phyloP scores from a whole-genome alignment of 768 basidiomycete species.

The Tylopilus rubrobrunneus region DNA sequence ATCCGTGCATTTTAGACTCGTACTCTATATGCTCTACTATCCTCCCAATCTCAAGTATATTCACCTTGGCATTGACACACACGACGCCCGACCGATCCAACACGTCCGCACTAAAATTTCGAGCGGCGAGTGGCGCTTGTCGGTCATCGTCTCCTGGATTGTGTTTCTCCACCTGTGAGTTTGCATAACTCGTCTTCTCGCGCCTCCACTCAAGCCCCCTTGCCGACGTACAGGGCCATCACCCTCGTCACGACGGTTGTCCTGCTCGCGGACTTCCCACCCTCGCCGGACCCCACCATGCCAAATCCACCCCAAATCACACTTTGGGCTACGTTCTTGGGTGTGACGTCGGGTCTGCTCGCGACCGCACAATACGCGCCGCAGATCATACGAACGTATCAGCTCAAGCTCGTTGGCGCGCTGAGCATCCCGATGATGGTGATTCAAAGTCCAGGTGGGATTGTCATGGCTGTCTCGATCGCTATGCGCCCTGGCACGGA shows the following conservation, averaged over 20 bases:
- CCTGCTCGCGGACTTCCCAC: slow-evolving; percentile 46
- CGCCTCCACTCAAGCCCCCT: neutral
- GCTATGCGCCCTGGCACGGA: slow-evolving; percentile 76
- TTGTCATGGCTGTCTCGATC: slow-evolving; percentile 83
- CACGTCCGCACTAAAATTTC: slow-evolving; percentile 46
- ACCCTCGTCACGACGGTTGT: slow-evolving; percentile 58
- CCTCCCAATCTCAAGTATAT: slow-evolving; percentile 78
- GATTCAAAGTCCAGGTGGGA: slow-evolving; percentile 87
- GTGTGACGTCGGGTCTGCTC: slow-evolving; percentile 72
- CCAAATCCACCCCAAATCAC: slow-evolving; percentile 38
- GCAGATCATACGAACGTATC: slow-evolving; percentile 79
- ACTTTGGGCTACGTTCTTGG: slow-evolving; percentile 84
- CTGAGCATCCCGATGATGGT: slow-evolving; percentile 95
- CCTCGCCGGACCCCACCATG: slow-evolving; percentile 32
- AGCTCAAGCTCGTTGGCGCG: slow-evolving; percentile 79
- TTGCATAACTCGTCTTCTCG: neutral
- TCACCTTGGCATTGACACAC: slow-evolving; percentile 38
- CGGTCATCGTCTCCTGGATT: slow-evolving; percentile 69
- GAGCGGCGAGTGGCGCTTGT: slow-evolving; percentile 74
- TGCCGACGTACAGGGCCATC: slow-evolving; percentile 29
- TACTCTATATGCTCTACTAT: slow-evolving; percentile 91
- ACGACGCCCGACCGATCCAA: slow-evolving; percentile 39
- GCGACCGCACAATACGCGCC: slow-evolving; percentile 86
- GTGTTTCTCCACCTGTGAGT: slow-evolving; percentile 72
- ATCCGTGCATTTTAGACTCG: slow-evolving; percentile 48